phyloP scores from a whole-genome alignment of 139 green algal species.

The Marvania coccoides region DNA sequence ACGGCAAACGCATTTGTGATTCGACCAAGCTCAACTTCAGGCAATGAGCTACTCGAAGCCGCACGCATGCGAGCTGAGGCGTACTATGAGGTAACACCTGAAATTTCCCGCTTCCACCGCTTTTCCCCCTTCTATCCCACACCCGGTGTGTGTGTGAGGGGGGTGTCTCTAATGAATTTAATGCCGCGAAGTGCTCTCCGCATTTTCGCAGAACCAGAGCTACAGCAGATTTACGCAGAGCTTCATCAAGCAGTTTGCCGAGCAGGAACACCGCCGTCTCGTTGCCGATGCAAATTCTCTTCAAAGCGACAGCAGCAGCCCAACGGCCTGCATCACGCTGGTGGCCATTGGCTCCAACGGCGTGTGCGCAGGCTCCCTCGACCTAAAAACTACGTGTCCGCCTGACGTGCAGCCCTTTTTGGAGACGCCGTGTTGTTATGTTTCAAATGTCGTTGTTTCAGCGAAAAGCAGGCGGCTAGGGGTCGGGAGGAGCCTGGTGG shows the following conservation, averaged over 20 bases:
- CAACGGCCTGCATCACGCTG: background rate
- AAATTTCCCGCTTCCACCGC: background rate
- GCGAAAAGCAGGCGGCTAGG: background rate
- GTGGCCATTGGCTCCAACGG: background rate
- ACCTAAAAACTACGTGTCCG: background rate
- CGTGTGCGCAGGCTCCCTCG: background rate
- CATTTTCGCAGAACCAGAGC: background rate
- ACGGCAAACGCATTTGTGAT: background rate
- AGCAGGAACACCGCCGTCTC: background rate
- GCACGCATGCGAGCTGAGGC: conserved; percentile 2
- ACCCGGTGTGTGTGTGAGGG: too few species aligned
- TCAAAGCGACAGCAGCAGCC: background rate
- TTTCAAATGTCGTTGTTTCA: conserved; percentile 2
- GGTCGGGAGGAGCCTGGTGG: background rate
- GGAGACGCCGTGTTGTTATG: background rate
- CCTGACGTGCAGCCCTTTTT: background rate
- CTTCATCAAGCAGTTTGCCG: conserved; percentile 10
- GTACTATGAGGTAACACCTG: conserved; percentile 5
- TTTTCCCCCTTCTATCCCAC: background rate
- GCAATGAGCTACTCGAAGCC: background rate
- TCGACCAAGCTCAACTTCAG: background rate
- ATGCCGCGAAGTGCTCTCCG: background rate
- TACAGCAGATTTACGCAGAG: conserved; percentile 1
- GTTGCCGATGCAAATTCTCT: background rate
- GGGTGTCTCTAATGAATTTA: background rate